Conservation (phyloP, 2,329 filamentous ascomycete genomes). For the Verticillium klebahnii region DNA sequence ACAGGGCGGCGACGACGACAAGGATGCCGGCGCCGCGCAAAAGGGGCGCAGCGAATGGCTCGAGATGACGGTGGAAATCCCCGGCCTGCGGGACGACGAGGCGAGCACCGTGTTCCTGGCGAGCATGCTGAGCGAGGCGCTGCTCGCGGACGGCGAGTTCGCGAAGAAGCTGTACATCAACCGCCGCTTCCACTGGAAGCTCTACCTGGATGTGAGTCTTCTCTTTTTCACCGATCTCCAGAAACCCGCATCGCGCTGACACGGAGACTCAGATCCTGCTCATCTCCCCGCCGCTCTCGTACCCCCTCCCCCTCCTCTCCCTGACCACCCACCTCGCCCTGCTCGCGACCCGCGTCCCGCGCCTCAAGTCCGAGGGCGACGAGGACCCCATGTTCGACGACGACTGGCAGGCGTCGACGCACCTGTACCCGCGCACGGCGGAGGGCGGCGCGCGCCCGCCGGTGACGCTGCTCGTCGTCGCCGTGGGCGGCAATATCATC, state of each 20-base stretch:
- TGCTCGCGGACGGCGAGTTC: constrained; percentile 69
- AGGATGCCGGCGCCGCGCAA: constrained; percentile 32
- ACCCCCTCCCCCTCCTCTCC: constrained; percentile 87
- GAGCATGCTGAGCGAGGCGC: constrained; percentile 82
- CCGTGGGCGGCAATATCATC: constrained; percentile 81
- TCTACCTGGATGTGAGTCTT: constrained; percentile 82
- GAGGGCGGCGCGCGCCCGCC: constrained; percentile 57
- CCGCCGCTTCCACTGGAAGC: constrained; percentile 87
- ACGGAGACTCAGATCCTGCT: constrained; percentile 67
- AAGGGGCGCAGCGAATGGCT: constrained; percentile 66
- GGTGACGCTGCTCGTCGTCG: constrained; percentile 84
- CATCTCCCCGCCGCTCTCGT: constrained; percentile 87
- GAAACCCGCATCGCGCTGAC: not conserved
- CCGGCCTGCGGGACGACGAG: constrained; percentile 87
- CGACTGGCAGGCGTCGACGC: constrained; percentile 83
- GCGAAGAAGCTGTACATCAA: constrained; percentile 80
- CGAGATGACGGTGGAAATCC: constrained; percentile 87
- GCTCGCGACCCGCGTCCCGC: constrained; percentile 77
- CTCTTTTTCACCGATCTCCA: not conserved
- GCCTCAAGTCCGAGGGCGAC: constrained; percentile 81
- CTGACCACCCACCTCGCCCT: constrained; percentile 92
- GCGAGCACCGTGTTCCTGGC: constrained; percentile 80
- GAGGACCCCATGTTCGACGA: constrained; percentile 98
- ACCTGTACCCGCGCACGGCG: constrained; percentile 62
- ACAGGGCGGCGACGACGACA: constrained; percentile 7